Percentiles rank a stretch among this genome's conserved stretches.
Conservation (phyloP, 176 grass and related monocot species). For the Aegilops longissima region DNA sequence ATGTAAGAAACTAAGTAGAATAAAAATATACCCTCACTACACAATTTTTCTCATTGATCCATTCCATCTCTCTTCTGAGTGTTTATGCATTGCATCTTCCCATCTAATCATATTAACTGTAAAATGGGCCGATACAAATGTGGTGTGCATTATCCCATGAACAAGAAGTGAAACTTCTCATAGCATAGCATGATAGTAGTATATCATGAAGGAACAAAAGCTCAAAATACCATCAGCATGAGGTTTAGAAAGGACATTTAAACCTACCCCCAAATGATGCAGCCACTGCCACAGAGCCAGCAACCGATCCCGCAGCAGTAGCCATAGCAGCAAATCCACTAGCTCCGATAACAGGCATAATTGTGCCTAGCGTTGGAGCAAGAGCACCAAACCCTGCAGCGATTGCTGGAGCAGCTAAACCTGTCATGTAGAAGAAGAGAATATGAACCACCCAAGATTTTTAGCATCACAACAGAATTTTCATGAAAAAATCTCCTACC, state of each 20-base stretch:
- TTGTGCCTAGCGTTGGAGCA: slow-evolving; percentile 74
- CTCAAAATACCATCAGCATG: not conserved
- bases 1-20: not conserved
- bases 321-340: slow-evolving; percentile 97
- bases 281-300: slow-evolving; percentile 90
- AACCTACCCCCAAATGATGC: slow-evolving; percentile 95
- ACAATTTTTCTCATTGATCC: not conserved
- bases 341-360: slow-evolving; percentile 84
- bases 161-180: not conserved
- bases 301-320: slow-evolving; percentile 77
- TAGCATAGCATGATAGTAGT: not conserved
- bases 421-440: slow-evolving; percentile 45
- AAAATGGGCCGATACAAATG: not conserved
- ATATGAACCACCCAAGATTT: not conserved
- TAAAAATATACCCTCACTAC: not conserved
- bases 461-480: not conserved
- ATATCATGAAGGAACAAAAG: not conserved
- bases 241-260: not conserved
- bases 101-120: not conserved
- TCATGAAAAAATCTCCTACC: slow-evolving; percentile 33
- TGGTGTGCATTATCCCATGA: not conserved
- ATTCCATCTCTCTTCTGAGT: not conserved
- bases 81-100: not conserved
- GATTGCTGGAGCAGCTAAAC: slow-evolving; percentile 97
- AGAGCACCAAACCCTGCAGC: slow-evolving; percentile 92